Evolutionary conservation across 257 asterid species (phyloP), one percentile per base, ranked within the genome.

Genomic region (Capsicum rhomboideum): DNA sequence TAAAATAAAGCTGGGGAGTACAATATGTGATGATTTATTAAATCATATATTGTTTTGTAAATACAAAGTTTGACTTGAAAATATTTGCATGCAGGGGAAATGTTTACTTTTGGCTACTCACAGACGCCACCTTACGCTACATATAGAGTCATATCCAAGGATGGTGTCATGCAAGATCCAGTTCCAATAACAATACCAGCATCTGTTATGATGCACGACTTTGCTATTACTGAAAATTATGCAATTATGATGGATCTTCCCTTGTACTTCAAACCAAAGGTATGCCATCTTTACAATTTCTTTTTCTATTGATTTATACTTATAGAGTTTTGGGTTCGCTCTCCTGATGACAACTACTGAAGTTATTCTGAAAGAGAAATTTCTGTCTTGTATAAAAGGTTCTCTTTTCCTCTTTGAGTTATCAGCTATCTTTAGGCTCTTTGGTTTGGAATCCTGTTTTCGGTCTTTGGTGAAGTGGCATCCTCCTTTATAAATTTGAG

Each of bases 201-300:
- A 10, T 89, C 99, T 83, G 85, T 94, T 87, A 93, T 96, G 99
- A 93, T 96, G 97, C 99, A 96, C 84, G 99, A 96, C 86, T 96
- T 96, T 87, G 99, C 99, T 90, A 96, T 96, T 86, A 94, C 99
- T 84, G 98, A 96, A 87, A 96, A 96, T 84, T 96, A 93, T 92
- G 95, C 98, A 2, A 85, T 96, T 82, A 92, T 96, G 87, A 88
- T 96, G 98, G 99, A 96, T 91, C 97, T 94, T 54, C 99, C 99
- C 1, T 81, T 96, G 82, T 89, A 85, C 90, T 92, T 93, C 92
- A 91, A 82, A 85, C 98, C 99, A 68, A 92, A 93, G 98, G 99
- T 94, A 85, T 52, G 81, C 56, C 63, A 84, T 67, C 82, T 68
- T 66, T 84, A 21, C 61, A 55, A 52, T 20, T 67, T 67, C 23